phyloP scores from a whole-genome alignment of 2,329 filamentous ascomycete species.

The Nigrospora osmanthi region DNA sequence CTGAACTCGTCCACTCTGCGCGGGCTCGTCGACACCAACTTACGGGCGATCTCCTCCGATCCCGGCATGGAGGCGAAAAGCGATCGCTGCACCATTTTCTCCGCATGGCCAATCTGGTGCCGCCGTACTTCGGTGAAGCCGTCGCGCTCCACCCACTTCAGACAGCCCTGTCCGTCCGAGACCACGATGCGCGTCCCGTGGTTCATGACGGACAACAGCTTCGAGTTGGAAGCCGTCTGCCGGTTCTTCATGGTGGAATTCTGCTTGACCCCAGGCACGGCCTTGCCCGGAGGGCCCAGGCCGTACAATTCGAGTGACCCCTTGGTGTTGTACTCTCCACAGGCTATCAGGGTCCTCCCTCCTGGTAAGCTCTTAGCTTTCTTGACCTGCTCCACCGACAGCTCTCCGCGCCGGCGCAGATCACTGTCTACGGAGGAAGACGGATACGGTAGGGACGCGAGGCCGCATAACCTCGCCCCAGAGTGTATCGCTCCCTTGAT shows the following conservation, averaged over 20 bases:
- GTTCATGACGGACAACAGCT: slow-evolving; percentile 70
- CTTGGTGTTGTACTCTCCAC: slow-evolving; percentile 86
- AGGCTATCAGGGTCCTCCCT: slow-evolving; percentile 67
- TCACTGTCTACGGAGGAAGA: slow-evolving; percentile 57
- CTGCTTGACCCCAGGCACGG: slow-evolving; percentile 21
- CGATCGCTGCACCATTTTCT: slow-evolving; percentile 34
- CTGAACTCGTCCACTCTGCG: slow-evolving; percentile 11
- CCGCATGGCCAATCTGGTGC: slow-evolving; percentile 47
- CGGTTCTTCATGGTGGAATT: slow-evolving; percentile 64
- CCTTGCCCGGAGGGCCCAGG: slow-evolving; percentile 30
- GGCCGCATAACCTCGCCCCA: slow-evolving; percentile 67
- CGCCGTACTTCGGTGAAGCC: slow-evolving; percentile 54
- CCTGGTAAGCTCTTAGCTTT: slow-evolving; percentile 42
- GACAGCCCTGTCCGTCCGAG: slow-evolving; percentile 72
- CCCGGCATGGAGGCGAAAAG: slow-evolving; percentile 44
- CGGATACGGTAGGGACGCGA: slow-evolving; percentile 62
- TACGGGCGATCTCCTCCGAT: slow-evolving; percentile 69
- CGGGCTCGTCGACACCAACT: slow-evolving; percentile 59
- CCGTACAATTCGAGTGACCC: slow-evolving; percentile 86
- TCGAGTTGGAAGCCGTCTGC: slow-evolving; percentile 72
- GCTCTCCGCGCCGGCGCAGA: slow-evolving; percentile 43
- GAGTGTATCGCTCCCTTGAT: slow-evolving; percentile 76
- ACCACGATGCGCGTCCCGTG: slow-evolving; percentile 79
- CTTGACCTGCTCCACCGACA: slow-evolving; percentile 46
- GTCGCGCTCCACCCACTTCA: slow-evolving; percentile 90